Evolutionary conservation across 176 grass and related monocot genomes (phyloP).

Genomic region (Zoysia pacifica): DNA sequence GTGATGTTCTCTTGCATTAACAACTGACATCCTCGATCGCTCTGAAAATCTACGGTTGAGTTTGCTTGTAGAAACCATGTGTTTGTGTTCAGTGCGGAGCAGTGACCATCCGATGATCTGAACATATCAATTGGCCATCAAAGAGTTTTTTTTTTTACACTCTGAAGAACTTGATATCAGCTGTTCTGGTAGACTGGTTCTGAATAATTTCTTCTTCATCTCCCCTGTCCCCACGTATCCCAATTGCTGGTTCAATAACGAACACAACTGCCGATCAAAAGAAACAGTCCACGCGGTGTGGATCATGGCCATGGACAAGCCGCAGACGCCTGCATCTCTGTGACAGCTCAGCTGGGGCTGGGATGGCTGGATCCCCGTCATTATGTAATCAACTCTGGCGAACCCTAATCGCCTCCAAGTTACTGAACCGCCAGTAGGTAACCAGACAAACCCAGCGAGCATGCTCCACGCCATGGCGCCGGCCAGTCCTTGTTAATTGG

Average conservation of each 20-base stretch:
- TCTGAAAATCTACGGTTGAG: too few species aligned
- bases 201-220: background rate
- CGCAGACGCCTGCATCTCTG: constrained; percentile 38
- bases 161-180: background rate
- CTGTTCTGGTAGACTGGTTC: too few species aligned
- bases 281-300: constrained; percentile 5
- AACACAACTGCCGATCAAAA: background rate
- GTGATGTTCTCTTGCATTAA: background rate
- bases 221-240: background rate
- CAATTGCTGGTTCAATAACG: background rate
- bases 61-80: too few species aligned
- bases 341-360: constrained; percentile 49
- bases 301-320: constrained; percentile 23
- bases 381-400: background rate
- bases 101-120: too few species aligned
- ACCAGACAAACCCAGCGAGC: constrained; percentile 13
- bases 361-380: constrained; percentile 1
- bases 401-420: background rate
- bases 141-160: background rate
- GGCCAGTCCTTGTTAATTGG: constrained; percentile 31
- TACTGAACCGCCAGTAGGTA: background rate
- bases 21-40: too few species aligned
- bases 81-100: too few species aligned
- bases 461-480: background rate
- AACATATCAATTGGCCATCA: too few species aligned